Evolutionary conservation across 2,329 filamentous ascomycete genomes (phyloP), one percentile per base, ranked within the genome.

Genomic region (Fusarium nygamai): DNA sequence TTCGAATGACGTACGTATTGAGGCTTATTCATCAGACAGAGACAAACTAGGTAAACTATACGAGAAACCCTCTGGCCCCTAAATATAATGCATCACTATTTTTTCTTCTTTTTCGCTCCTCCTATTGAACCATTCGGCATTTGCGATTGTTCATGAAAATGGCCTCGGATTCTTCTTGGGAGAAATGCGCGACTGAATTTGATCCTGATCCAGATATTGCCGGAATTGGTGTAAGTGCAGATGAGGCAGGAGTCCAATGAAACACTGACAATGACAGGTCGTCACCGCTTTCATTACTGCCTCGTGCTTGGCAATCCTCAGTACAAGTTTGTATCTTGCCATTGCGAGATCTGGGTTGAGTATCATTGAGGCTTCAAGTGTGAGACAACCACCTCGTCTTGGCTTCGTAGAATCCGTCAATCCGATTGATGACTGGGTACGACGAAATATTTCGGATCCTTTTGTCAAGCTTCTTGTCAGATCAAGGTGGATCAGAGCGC

Each of bases 191-290:
- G 14, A 54, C 51, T 10, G 14, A 29, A 13, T 54, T 27, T 29
- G 33, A 54, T 13, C 51, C 51, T 3, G 51, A 54, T n/a, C 51
- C 51, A 17, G 51, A 54, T 9, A 54, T 54, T 4, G 51, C 51
- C 2, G 51, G 51, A 12, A 38, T 54, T n/a, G 51, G 51, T 39
- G 51, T 54, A n/a, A 38, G 33, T 29, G 19, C 9, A 4, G 3
- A 22, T 9, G 24, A 7, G 3, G 7, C 24, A 0, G 6, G 7
- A 17, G 6, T 5, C 19, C 10, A 29, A 19, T 17, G 14, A 12
- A 8, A 17, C 14, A 24, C 24, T 38, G 34, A 54, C 34, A 7
- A n/a, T 8, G 17, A 8, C 7, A 54, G 34, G 51, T 38, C 1
- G 33, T 54, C 5, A 29, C 20, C 24, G n/a, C 51, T 17, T 54